Base-by-base conservation (phyloP, 202 grass and related monocot species). In the Musa balbisiana region DNA sequence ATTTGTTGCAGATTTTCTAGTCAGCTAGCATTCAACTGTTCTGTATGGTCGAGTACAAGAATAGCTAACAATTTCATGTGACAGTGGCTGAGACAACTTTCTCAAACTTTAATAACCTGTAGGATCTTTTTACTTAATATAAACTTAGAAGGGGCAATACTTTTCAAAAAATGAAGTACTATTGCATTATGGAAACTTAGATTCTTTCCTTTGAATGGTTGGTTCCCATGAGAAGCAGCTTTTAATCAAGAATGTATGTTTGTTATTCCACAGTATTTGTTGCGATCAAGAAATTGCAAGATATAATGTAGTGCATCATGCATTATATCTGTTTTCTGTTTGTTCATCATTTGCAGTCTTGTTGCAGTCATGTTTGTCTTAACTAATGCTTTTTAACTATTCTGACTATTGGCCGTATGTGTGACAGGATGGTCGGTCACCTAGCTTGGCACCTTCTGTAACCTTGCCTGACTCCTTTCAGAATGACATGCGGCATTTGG, bases 371-470 rank as follows among this genome's bases (percentile, higher is more conserved):
- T 6, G 33, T 43, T 43, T 43, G 33, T 43, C 33, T 43, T 43
- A 43, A 43, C 33, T 43, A 43, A 43, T 43, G 33, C 33, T 43
- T 43, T 43, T 43, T 43, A 43, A 43, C 6, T 43, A 8, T 43
- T 43, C 33, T 43, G 33, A 43, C 33, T 43, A 43, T 5, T 43
- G 33, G 33, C 33, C 4, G 4, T 43, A 43, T 43, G 33, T 75
- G 53, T 49, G 21, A 14, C 55, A 63, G 43, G 73, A 73, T 53
- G 20, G 24, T 55, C 23, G 54, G 51, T 60, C 85, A 81, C 77
- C 82, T 73, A 76, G 71, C 72, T 81, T 72, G 15, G 21, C 52
- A 33, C 71, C 78, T 75, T 85, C 84, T 83, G 89, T 59, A 51
- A 73, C 79, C 49, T 85, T 85, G 74, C 80, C 83, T 51, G 89